Evolutionary conservation across 1,284 basidiomycete genomes (phyloP).

Genomic region (Rhizoctonia solani): DNA sequence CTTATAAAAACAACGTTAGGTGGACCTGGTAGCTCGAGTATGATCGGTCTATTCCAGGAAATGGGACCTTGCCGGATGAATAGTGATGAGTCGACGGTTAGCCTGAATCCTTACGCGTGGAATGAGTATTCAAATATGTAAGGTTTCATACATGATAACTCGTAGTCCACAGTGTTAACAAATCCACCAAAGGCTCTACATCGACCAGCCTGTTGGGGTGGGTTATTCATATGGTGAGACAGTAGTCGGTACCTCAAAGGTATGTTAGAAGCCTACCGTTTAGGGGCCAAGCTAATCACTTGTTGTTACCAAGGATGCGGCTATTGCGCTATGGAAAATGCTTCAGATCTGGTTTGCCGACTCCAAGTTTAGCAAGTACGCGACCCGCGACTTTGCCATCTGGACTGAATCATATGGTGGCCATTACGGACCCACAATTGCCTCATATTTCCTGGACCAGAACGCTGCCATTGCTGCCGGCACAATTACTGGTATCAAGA

Average conservation of each 20-base stretch:
- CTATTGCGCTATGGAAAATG: conserved; percentile 51
- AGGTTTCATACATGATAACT: conserved; percentile 14
- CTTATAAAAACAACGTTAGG: not conserved
- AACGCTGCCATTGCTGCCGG: conserved; percentile 56
- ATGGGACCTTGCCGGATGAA: conserved; percentile 65
- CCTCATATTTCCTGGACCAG: conserved; percentile 59
- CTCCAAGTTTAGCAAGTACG: conserved; percentile 58
- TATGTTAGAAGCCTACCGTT: not conserved
- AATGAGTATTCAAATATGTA: conserved; percentile 69
- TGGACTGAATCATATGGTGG: conserved; percentile 66
- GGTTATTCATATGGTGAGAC: conserved; percentile 66
- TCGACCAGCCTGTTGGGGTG: conserved; percentile 74
- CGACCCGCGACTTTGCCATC: conserved; percentile 57
- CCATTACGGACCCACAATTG: conserved; percentile 68
- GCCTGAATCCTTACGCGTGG: conserved; percentile 65
- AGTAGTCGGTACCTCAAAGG: conserved; percentile 44
- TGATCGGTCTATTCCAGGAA: conserved; percentile 51
- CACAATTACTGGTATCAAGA: conserved; percentile 52
- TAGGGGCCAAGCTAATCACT: not conserved
- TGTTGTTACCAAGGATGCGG: conserved; percentile 37
- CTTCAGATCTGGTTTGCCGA: conserved; percentile 69
- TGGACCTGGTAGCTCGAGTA: conserved; percentile 36
- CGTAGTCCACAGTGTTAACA: too few species aligned
- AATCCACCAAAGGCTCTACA: conserved; percentile 71
- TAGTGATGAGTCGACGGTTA: conserved; percentile 56